Evolutionary conservation across 257 asterid species (phyloP).

Genomic region (Fraxinus americana): DNA sequence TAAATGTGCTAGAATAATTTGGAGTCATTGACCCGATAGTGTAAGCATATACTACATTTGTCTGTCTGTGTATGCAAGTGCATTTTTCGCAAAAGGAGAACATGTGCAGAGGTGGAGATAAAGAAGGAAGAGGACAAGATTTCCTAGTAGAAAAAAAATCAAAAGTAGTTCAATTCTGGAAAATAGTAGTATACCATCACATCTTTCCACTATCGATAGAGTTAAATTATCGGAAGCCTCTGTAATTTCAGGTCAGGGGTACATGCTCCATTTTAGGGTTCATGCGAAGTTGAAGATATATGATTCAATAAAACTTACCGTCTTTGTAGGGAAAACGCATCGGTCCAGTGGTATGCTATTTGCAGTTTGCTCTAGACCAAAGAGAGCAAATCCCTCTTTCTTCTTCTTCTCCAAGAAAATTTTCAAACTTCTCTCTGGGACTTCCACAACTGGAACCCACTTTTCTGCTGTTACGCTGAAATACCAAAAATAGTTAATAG

Average conservation of each 20-base stretch:
- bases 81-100: neutral
- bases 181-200: neutral
- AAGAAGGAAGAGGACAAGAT: neutral
- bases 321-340: constrained; percentile 66
- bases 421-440: constrained; percentile 69
- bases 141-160: neutral
- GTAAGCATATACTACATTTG: neutral
- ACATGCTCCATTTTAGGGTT: neutral
- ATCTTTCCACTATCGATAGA: neutral
- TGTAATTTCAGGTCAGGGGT: neutral
- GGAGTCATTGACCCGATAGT: neutral
- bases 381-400: constrained; percentile 72
- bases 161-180: neutral
- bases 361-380: constrained; percentile 98
- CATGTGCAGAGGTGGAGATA: neutral
- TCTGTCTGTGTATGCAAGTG: neutral
- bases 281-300: neutral
- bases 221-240: neutral
- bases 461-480: constrained; percentile 91
- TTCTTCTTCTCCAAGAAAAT: constrained; percentile 79
- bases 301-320: constrained; percentile 42
- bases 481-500: constrained; percentile 16
- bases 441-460: constrained; percentile 91
- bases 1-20: neutral
- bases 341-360: constrained; percentile 82